Evolutionary conservation across 225 moss, liverwort and hornwort species (phyloP).

Genomic region (Bryum argenteum): DNA sequence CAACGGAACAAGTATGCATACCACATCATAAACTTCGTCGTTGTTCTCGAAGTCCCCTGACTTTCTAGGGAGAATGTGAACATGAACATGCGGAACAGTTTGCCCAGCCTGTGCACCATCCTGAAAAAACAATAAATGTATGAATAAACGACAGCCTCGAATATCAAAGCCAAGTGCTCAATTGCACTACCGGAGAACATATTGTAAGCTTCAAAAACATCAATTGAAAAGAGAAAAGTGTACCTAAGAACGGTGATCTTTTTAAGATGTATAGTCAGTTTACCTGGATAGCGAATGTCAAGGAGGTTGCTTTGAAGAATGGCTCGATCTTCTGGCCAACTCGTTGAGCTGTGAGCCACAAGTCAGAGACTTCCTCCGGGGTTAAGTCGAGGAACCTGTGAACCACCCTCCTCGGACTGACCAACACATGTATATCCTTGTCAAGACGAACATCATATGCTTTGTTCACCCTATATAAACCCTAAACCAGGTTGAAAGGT

Average conservation of each 20-base stretch:
- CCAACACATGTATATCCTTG: slow-evolving; percentile 73
- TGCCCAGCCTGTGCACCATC: slow-evolving; percentile 97
- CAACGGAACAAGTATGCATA: slow-evolving; percentile 22
- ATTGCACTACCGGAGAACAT: not conserved
- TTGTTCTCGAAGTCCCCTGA: slow-evolving; percentile 79
- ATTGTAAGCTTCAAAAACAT: no score
- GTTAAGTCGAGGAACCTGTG: slow-evolving; percentile 77
- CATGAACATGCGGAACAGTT: slow-evolving; percentile 93
- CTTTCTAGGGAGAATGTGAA: slow-evolving; percentile 87
- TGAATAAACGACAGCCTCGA: not conserved
- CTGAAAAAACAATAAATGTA: slow-evolving; percentile 37
- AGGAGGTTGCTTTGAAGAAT: slow-evolving; percentile 66
- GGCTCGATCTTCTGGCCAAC: slow-evolving; percentile 84
- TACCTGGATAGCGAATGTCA: slow-evolving; percentile 85
- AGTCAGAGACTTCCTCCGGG: slow-evolving; percentile 80
- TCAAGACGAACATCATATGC: slow-evolving; percentile 53
- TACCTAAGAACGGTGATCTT: no score
- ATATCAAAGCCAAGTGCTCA: not conserved
- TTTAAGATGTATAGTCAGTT: not conserved
- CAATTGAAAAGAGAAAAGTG: no score
- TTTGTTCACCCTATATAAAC: not conserved
- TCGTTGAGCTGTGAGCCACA: slow-evolving; percentile 88
- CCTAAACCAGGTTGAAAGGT: no score
- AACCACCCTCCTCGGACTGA: slow-evolving; percentile 70
- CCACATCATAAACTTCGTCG: slow-evolving; percentile 89